Percentiles rank a stretch among this genome's conserved stretches.
These are phyloP conservation scores for Xylaria sp. DNA, from an alignment of 2,329 filamentous ascomycete species.

Conservation along the genomic window DNA sequence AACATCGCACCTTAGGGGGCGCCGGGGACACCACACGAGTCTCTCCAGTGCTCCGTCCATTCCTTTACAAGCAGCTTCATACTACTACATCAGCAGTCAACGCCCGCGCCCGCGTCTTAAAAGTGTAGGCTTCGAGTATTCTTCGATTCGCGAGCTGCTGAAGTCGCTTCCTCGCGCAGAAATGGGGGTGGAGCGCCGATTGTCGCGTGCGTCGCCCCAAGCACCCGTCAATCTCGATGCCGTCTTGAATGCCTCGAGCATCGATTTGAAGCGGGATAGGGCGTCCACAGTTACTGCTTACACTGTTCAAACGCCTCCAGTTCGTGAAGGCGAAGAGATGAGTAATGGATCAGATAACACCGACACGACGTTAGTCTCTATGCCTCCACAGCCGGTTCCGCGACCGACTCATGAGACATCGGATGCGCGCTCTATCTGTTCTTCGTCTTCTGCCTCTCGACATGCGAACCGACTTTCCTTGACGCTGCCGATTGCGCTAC, in stretches of 20 bases:
- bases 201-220: slow-evolving; percentile 23
- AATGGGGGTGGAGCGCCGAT: slow-evolving; percentile 30
- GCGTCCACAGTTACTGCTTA: slow-evolving; percentile 8
- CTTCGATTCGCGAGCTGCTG: slow-evolving; percentile 19
- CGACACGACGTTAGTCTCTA: slow-evolving; percentile 30
- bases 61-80: slow-evolving; percentile 18
- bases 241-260: slow-evolving; percentile 24
- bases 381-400: slow-evolving; percentile 34
- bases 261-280: slow-evolving; percentile 19
- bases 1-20: slow-evolving; percentile 24
- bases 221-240: slow-evolving; percentile 27
- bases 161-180: slow-evolving; percentile 21
- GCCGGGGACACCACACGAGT: slow-evolving; percentile 25
- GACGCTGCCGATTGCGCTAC: slow-evolving; percentile 55
- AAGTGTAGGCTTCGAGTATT: slow-evolving; percentile 17
- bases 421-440: slow-evolving; percentile 45
- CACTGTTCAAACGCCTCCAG: slow-evolving; percentile 16
- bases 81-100: slow-evolving; percentile 9
- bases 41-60: slow-evolving; percentile 25
- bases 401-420: slow-evolving; percentile 34
- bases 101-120: slow-evolving; percentile 18
- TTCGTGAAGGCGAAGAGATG: slow-evolving; percentile 11
- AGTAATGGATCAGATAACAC: slow-evolving; percentile 16
- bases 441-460: slow-evolving; percentile 49
- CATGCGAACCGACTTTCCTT: slow-evolving; percentile 55